Evolutionary conservation across 2,329 filamentous ascomycete genomes (phyloP).

Genomic region (Periglandula ipomoeae): DNA sequence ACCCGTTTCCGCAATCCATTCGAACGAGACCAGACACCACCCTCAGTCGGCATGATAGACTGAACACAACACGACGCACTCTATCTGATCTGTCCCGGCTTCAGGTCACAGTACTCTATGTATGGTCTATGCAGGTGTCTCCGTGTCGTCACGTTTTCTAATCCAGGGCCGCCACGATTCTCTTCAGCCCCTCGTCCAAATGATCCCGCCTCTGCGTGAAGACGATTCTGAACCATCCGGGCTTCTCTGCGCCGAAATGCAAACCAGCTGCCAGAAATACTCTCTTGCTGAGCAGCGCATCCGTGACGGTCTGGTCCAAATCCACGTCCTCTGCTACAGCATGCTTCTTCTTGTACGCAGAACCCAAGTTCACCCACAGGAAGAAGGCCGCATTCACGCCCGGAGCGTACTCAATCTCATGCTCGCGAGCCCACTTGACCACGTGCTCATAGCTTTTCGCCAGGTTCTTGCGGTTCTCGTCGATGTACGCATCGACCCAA

Average conservation of each 20-base stretch:
- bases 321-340: slow-evolving; percentile 9
- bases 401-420: slow-evolving; percentile 34
- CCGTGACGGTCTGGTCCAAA: slow-evolving; percentile 18
- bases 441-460: slow-evolving; percentile 29
- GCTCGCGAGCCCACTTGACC: slow-evolving; percentile 24
- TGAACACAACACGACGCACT: neutral
- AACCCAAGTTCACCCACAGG: slow-evolving; percentile 40
- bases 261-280: slow-evolving; percentile 28
- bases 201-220: slow-evolving; percentile 24
- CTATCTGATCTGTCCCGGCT: neutral
- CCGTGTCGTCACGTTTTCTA: neutral
- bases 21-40: neutral
- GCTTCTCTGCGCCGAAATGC: slow-evolving; percentile 27
- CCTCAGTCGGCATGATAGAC: neutral
- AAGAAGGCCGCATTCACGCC: slow-evolving; percentile 46
- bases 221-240: slow-evolving; percentile 30
- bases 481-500: slow-evolving; percentile 35
- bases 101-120: neutral
- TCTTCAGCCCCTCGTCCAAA: slow-evolving; percentile 18
- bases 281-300: slow-evolving; percentile 19
- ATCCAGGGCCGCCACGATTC: neutral
- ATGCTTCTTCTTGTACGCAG: slow-evolving; percentile 14
- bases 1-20: neutral
- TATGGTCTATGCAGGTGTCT: neutral
- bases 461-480: slow-evolving; percentile 31